Evolutionary conservation across 1,284 basidiomycete species (phyloP), one percentile per base, ranked within the genome.

Genomic region (Leccinum angustisporum): DNA sequence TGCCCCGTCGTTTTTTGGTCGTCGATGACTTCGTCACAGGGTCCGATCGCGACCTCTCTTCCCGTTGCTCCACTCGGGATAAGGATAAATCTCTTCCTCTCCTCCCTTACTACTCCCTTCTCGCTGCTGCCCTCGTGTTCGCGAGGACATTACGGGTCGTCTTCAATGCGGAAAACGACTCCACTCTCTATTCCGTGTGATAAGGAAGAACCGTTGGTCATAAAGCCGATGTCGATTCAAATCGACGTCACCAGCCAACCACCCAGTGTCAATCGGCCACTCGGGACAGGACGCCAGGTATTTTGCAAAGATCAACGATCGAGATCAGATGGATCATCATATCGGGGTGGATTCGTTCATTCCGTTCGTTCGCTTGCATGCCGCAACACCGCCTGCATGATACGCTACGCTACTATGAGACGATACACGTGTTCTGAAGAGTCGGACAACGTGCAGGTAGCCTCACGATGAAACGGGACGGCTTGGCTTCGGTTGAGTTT

Each of bases 381-480:
- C 43, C 43, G 43, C 43, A 46, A 46, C 43, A 46, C 43, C 13
- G 43, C 43, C 43, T 46, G 43, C 43, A 6, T 46, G 40, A 43
- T n/a, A 46, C 18, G 18, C 43, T 46, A 46, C 18, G 43, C 43
- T 21, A 46, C 43, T 46, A 46, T 3, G 40, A 43, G 43, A 46
- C 43, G 18, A 46, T 46, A 46, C 43, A 46, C 43, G 43, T 46
- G 43, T 21, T 46, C 18, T 46, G 43, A 34, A 46, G 57, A 16
- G 61, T 68, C 30, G 9, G n/a, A 33, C 58, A 65, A 67, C 67
- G 65, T 69, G 63, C 21, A 57, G 38, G 58, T 58, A 55, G 59
- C 67, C 58, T 67, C 67, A 62, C 48, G 48, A 56, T 61, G 63
- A 59, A 57, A 61, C 43, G 51, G 52, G 51, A 58, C 48, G 50